Percentiles rank a stretch among this genome's conserved stretches.
These are phyloP conservation scores for Rhytidiadelphus loreus DNA, from an alignment of 225 moss, liverwort and hornwort genomes.

Conservation along the genomic window DNA sequence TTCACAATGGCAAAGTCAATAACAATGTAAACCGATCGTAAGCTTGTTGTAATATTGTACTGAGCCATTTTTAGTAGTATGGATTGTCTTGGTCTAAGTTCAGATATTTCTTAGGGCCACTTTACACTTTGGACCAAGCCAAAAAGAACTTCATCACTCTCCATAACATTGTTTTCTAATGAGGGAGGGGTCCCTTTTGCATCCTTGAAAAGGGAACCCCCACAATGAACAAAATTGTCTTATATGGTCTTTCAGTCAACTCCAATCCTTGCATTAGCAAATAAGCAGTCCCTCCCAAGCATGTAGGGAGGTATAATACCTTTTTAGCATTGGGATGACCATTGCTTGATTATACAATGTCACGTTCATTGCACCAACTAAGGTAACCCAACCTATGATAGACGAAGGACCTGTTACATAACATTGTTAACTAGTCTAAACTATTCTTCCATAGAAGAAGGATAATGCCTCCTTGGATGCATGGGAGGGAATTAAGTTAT, in stretches of 20 bases:
- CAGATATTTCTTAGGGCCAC: not conserved
- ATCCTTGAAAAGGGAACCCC: too few relatives aligned
- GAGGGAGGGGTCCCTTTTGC: too few relatives aligned
- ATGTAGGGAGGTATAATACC: too few relatives aligned
- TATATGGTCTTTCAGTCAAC: too few relatives aligned
- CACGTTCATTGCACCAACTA: not conserved
- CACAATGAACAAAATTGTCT: too few relatives aligned
- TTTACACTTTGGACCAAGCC: not conserved
- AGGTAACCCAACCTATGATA: not conserved
- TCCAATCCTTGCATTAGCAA: too few relatives aligned
- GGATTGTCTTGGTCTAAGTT: not conserved
- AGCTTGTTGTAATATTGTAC: not conserved
- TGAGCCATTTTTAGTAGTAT: not conserved
- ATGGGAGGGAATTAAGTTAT: not conserved
- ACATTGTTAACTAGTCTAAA: not conserved
- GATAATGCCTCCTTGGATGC: not conserved
- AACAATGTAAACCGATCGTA: not conserved
- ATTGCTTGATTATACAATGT: too few relatives aligned
- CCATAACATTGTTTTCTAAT: too few relatives aligned
- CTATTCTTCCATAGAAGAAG: not conserved
- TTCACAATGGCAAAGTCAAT: accelerated
- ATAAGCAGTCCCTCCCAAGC: too few relatives aligned
- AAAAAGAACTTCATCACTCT: not conserved
- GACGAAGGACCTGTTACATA: too few relatives aligned
- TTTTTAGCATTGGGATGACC: too few relatives aligned